Conservation (phyloP, 768 basidiomycete genomes). For the Mycena belliarum region DNA sequence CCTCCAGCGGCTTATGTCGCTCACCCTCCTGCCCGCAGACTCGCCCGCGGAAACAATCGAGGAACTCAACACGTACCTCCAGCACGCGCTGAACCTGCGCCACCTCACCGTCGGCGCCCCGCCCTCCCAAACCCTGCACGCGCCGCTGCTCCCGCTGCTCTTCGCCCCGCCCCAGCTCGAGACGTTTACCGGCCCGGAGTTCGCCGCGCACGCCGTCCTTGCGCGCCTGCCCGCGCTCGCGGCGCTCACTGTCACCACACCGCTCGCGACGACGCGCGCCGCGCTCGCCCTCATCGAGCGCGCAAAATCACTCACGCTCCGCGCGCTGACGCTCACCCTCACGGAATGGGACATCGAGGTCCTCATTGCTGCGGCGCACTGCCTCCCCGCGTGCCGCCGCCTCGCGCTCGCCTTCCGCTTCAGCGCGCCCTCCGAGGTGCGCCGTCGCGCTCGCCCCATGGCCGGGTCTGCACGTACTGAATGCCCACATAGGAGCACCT, state of each 20-base stretch:
- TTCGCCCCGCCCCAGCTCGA: not conserved
- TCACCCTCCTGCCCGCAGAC: not conserved
- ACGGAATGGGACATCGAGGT: conserved; percentile 1
- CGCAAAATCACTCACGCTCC: not conserved
- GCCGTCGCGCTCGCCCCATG: not conserved
- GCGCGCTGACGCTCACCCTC: not conserved
- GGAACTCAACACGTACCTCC: not conserved
- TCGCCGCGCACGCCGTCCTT: not conserved
- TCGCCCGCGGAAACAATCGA: not conserved
- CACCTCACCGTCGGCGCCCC: not conserved
- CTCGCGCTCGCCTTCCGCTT: not conserved
- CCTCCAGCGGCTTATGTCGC: not conserved
- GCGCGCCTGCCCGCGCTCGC: not conserved
- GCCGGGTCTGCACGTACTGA: not conserved
- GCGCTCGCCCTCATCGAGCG: not conserved
- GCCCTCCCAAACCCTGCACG: not conserved
- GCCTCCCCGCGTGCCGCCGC: not conserved
- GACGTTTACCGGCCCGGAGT: not conserved
- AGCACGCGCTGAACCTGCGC: not conserved
- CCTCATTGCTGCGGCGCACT: not conserved
- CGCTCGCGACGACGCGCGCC: not conserved
- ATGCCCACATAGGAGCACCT: not conserved
- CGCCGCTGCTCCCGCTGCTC: not conserved
- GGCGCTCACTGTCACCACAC: not conserved
- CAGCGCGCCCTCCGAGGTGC: not conserved